Evolutionary conservation across 2,329 filamentous ascomycete genomes (phyloP), one percentile per base, ranked within the genome.

Genomic region (Sporothrix euskadiensis): DNA sequence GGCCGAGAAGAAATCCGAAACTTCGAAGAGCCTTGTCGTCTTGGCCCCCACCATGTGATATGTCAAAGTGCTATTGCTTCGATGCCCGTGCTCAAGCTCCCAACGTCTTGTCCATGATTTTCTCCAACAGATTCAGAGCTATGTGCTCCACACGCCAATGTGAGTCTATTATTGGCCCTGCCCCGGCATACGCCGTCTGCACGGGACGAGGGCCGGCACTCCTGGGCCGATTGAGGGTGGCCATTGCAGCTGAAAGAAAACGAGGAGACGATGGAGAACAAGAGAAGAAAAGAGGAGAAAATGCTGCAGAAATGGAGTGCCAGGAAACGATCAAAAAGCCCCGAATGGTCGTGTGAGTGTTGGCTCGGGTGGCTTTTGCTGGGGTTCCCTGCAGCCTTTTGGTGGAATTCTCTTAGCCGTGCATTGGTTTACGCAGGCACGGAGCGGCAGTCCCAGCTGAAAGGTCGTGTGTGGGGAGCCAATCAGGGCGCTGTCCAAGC

Each of bases 221-320:
- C 69, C 3, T 70, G 49, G 49, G 32, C 54, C 35, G 59, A 65
- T 71, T 32, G 39, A 68, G 72, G 61, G 47, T 63, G 72, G 61
- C 61, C 61, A 57, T 52, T 16, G 52, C 52, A 73, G 69, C 69
- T 73, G 69, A 71, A 61, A 54, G 44, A 49, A 39, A 49, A 35
- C 4, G 30, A 54, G 39, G 35, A 65, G 39, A 65, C 10, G 57
- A 44, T 26, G 26, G 35, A n/a, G 26, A n/a, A 54, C 26, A 26
- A 41, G 41, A 5, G 35, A 47, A 54, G 26, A 44, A 41, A 65
- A 12, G 35, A 47, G 61, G 61, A 47, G 39, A 66, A 44, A 14
- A 30, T 10, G n/a, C 9, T 35, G 26, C 65, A 9, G 44, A 12
- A 56, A 14, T 19, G 44, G 12, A 49, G 14, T 19, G 14, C 6